These are phyloP conservation scores for Zasmidium citrigriseum DNA, from an alignment of 2,329 filamentous ascomycete genomes.

Conservation along the genomic window DNA sequence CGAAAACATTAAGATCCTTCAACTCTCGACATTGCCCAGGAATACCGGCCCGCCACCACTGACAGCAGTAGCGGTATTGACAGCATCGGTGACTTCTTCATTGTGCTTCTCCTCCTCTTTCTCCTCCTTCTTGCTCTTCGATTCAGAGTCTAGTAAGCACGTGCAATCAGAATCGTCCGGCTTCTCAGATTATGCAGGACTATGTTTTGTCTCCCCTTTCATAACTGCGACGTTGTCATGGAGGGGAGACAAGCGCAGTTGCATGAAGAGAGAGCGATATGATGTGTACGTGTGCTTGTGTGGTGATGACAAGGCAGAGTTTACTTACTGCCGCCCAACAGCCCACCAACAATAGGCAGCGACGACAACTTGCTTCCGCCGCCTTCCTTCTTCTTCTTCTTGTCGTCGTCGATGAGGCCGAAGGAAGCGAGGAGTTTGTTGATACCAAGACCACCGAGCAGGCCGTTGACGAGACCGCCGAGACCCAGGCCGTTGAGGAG, in stretches of 20 bases:
- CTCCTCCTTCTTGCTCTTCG: background rate
- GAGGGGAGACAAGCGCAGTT: too few species aligned
- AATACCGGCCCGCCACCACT: background rate
- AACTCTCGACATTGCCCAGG: background rate
- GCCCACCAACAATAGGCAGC: constrained; percentile 50
- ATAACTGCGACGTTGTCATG: too few species aligned
- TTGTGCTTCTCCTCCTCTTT: background rate
- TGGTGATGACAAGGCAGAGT: background rate
- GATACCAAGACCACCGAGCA: constrained; percentile 75
- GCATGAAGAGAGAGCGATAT: too few species aligned
- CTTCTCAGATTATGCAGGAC: too few species aligned
- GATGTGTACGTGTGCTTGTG: too few species aligned
- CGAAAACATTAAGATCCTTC: background rate
- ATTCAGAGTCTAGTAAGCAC: background rate
- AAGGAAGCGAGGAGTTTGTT: constrained; percentile 74
- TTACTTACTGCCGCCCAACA: constrained; percentile 48
- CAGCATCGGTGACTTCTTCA: background rate
- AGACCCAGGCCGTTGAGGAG: constrained; percentile 79
- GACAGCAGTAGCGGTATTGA: background rate
- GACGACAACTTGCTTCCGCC: constrained; percentile 34
- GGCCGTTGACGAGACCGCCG: constrained; percentile 75
- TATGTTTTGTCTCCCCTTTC: too few species aligned
- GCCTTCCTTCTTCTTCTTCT: constrained; percentile 50
- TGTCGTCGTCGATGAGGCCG: constrained; percentile 59
- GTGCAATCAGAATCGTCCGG: background rate